Percentiles rank a stretch among this genome's conserved stretches.
phyloP scores from a whole-genome alignment of 768 basidiomycete species.

The Mycena galopus region DNA sequence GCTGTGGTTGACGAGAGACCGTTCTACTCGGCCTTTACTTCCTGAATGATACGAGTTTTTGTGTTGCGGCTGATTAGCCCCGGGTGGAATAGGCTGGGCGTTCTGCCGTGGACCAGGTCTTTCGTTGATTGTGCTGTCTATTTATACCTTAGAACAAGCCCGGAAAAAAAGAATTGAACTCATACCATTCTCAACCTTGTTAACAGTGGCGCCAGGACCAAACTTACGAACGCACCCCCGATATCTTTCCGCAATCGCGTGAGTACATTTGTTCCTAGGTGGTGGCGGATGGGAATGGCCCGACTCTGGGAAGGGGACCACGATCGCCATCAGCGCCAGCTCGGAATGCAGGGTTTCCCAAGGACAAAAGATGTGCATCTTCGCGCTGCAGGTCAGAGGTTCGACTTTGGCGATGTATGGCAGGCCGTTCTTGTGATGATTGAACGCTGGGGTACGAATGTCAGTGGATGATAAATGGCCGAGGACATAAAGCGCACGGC shows the following conservation, averaged over 20 bases:
- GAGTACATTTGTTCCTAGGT: slow-evolving; percentile 21
- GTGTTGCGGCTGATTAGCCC: slow-evolving; percentile 16
- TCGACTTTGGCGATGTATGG: slow-evolving; percentile 12
- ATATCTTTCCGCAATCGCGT: slow-evolving; percentile 14
- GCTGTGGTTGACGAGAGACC: background rate
- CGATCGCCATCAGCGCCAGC: slow-evolving; percentile 19
- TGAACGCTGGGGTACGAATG: slow-evolving; percentile 7
- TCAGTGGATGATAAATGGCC: background rate
- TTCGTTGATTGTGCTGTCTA: slow-evolving; percentile 25
- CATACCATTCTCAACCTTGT: slow-evolving; percentile 28
- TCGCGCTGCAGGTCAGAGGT: slow-evolving; percentile 17
- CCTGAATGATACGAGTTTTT: slow-evolving; percentile 20
- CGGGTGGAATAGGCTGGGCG: slow-evolving; percentile 25
- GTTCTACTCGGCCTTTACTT: slow-evolving; percentile 20
- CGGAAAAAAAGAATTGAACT: background rate
- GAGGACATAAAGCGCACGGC: background rate
- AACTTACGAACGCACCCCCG: slow-evolving; percentile 23
- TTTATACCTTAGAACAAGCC: slow-evolving; percentile 8
- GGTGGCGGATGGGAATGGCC: slow-evolving; percentile 16
- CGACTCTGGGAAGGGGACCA: slow-evolving; percentile 9
- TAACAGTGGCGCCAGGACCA: slow-evolving; percentile 18
- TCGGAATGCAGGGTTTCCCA: slow-evolving; percentile 10
- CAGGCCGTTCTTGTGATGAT: slow-evolving; percentile 21
- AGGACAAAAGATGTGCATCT: slow-evolving; percentile 20
- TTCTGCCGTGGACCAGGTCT: slow-evolving; percentile 23